Evolutionary conservation across 2,329 filamentous ascomycete species (phyloP).

Genomic region (Aspergillus caelatus): DNA sequence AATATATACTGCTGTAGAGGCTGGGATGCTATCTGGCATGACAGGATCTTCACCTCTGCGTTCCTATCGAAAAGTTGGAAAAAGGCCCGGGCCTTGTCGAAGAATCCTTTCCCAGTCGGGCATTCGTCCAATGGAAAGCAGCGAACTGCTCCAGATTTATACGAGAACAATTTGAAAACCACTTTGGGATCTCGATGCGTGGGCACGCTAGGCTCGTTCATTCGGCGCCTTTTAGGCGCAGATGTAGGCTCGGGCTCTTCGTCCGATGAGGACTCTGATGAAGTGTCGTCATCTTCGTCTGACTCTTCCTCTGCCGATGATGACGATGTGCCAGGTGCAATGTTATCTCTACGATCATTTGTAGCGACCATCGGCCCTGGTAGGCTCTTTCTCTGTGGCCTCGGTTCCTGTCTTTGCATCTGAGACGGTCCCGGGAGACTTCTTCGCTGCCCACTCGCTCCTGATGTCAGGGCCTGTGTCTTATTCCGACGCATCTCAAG

Average conservation of each 20-base stretch:
- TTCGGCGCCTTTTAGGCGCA: background rate
- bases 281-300: background rate
- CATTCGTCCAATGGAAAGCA: conserved; percentile 22
- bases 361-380: background rate
- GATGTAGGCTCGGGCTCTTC: background rate
- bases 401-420: background rate
- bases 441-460: background rate
- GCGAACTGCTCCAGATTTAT: conserved; percentile 15
- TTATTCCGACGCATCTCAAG: background rate
- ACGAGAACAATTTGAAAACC: conserved; percentile 22
- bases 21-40: conserved; percentile 16
- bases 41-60: conserved; percentile 18
- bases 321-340: background rate
- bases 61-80: conserved; percentile 16
- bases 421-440: background rate
- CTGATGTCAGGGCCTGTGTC: background rate
- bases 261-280: background rate
- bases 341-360: background rate
- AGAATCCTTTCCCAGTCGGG: conserved; percentile 19
- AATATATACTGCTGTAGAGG: conserved; percentile 23
- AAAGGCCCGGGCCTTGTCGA: conserved; percentile 24
- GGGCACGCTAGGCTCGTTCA: background rate
- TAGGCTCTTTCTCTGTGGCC: background rate
- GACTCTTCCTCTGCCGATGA: conserved; percentile 7
- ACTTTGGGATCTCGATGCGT: background rate